Evolutionary conservation across 2,329 filamentous ascomycete genomes (phyloP), one percentile per base, ranked within the genome.

Genomic region (Alternaria angustiovoidea): DNA sequence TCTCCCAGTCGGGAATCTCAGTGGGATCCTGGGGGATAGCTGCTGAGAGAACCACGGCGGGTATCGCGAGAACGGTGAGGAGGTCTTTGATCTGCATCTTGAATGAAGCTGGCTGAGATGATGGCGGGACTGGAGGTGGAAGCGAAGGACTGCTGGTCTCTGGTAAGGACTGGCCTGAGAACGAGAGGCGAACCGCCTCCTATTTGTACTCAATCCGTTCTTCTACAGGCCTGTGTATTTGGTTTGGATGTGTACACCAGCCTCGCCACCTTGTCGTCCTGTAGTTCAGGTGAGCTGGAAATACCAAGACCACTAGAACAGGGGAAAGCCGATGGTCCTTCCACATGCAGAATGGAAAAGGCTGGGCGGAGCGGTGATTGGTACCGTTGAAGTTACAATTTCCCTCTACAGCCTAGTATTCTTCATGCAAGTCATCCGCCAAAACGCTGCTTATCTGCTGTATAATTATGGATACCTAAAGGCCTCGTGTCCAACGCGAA

Each of bases 1-100:
- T 38, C 12, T 49, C 46, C 46, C 20, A 49, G 5, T 57, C 54
- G 18, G 53, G 57, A 44, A 59, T 56, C 48, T 30, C 49, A 49
- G 46, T 54, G 32, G 51, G 55, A 46, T 65, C 66, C 59, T 72
- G 71, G 30, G 72, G 72, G 42, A 66, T 64, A 69, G 51, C 43
- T 18, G 66, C 71, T 30, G 71, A 67, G 43, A 68, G 55, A 57
- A 67, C 65, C 42, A 71, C 66, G 47, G 63, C 61, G 42, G 69
- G 12, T 30, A 71, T 16, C 18, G 68, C 46, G 32, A 49, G 46
- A 18, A 49, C 7, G 46, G 46, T 36, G 46, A 49, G 12, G 32
- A 49, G 30, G 22, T 38, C 46, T 49, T 36, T 49, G 46, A 49
- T 49, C 46, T 49, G 46, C 46, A 49, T 49, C 46, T 49, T 49